A percentile compares a stretch with the other conserved stretches of the same genome.
Evolutionary conservation across 2,329 filamentous ascomycete species (phyloP).

Genomic region (Trichoderma sp.): DNA sequence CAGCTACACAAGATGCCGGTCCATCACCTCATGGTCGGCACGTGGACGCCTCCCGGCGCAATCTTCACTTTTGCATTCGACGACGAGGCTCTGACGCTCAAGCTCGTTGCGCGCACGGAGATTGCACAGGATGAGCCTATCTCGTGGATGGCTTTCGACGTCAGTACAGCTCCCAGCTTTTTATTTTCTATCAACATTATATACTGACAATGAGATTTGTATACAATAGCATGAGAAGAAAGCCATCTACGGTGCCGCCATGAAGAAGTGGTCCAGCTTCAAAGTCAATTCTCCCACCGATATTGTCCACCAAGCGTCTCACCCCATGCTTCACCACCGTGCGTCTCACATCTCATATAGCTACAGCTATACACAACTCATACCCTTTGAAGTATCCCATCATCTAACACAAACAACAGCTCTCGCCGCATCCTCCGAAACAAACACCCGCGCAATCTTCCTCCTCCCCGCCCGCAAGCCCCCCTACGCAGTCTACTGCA

Average conservation of each 20-base stretch:
- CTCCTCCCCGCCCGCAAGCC: constrained; percentile 74
- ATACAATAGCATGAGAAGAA: constrained; percentile 67
- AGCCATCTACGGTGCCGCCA: constrained; percentile 82
- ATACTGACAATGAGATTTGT: not conserved
- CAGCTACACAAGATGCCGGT: constrained; percentile 55
- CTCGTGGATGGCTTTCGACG: constrained; percentile 90
- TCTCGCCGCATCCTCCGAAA: constrained; percentile 63
- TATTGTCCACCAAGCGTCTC: constrained; percentile 71
- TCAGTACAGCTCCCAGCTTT: constrained; percentile 40
- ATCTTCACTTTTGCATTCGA: constrained; percentile 90
- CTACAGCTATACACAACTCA: not conserved
- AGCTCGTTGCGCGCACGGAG: constrained; percentile 74
- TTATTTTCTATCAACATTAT: too few relatives aligned
- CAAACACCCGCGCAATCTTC: constrained; percentile 87
- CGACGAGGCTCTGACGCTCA: constrained; percentile 71
- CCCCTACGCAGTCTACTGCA: constrained; percentile 81
- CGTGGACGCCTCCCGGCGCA: constrained; percentile 84
- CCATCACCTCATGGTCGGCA: constrained; percentile 89
- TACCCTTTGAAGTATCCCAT: too few relatives aligned
- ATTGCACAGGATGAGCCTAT: constrained; percentile 84
- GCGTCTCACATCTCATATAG: constrained; percentile 33
- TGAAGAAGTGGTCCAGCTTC: constrained; percentile 92
- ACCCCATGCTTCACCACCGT: constrained; percentile 75
- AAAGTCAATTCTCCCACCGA: constrained; percentile 71
- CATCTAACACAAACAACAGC: constrained; percentile 43